These are phyloP conservation scores for Exophiala dermatitidis DNA, from an alignment of 2,329 filamentous ascomycete species.

Conservation along the genomic window DNA sequence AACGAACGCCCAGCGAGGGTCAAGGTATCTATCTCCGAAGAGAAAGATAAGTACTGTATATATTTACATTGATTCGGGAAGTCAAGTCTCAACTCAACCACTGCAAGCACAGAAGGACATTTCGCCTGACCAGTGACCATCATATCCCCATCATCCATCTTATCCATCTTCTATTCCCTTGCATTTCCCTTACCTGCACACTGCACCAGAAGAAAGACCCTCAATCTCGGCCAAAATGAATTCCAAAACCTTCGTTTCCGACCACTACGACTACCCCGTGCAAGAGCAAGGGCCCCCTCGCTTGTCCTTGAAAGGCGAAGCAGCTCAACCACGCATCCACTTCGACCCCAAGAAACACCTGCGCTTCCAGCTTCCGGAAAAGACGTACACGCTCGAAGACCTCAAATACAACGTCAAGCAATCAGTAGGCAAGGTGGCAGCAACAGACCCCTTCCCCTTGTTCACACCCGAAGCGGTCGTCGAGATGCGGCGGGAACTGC, in stretches of 20 bases:
- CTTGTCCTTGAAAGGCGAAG: background rate
- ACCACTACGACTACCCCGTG: constrained; percentile 1
- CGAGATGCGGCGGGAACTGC: constrained; percentile 53
- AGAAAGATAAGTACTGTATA: no score
- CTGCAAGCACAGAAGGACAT: no score
- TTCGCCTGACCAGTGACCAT: no score
- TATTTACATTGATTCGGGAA: no score
- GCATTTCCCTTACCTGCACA: no score
- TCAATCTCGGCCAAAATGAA: background rate
- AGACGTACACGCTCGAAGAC: constrained; percentile 12
- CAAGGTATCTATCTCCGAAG: no score
- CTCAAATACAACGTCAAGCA: constrained; percentile 23
- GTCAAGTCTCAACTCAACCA: no score
- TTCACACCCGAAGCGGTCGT: constrained; percentile 54
- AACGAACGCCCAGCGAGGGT: no score
- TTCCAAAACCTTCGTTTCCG: constrained; percentile 1
- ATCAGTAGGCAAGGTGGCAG: constrained; percentile 34
- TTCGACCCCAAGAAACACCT: constrained; percentile 11
- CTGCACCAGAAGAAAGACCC: no score
- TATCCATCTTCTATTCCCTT: no score
- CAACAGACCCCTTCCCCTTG: constrained; percentile 55
- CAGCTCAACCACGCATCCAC: background rate
- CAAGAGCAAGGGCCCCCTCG: background rate
- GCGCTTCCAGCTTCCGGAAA: constrained; percentile 4
- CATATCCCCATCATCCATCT: no score